phyloP scores from a whole-genome alignment of 148 eudicot species.

The Nyssa sinensis region DNA sequence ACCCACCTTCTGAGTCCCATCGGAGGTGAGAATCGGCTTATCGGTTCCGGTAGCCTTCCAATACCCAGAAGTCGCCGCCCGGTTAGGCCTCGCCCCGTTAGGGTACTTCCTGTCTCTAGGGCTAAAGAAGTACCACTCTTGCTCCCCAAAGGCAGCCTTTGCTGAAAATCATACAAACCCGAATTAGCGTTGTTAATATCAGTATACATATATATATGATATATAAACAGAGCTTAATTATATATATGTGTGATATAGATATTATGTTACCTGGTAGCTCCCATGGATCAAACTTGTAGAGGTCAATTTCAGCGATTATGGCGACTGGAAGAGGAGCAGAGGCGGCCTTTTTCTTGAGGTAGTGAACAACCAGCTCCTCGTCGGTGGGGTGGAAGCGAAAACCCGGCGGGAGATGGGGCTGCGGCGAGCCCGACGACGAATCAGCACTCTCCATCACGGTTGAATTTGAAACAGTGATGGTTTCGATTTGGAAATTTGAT shows the following conservation, averaged over 20 bases:
- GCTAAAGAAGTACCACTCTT: constrained; percentile 70
- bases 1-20: constrained; percentile 49
- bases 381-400: constrained; percentile 31
- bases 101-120: constrained; percentile 68
- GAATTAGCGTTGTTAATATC: background rate
- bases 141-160: constrained; percentile 43
- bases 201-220: background rate
- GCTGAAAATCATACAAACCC: background rate
- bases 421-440: constrained; percentile 6
- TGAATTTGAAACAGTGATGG: background rate
- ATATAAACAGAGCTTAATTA: background rate
- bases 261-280: constrained; percentile 24
- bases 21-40: constrained; percentile 48
- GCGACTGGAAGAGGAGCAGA: constrained; percentile 21
- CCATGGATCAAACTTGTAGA: constrained; percentile 31
- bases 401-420: constrained; percentile 25
- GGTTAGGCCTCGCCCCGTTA: constrained; percentile 65
- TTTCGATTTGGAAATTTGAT: background rate
- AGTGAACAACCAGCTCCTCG: constrained; percentile 27
- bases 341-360: constrained; percentile 22
- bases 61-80: constrained; percentile 69
- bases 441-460: constrained; percentile 14
- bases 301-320: constrained; percentile 26
- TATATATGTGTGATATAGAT: background rate
- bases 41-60: constrained; percentile 80